Evolutionary conservation across 2,329 filamentous ascomycete genomes (phyloP).

Genomic region (Aspergillus calidoustus): DNA sequence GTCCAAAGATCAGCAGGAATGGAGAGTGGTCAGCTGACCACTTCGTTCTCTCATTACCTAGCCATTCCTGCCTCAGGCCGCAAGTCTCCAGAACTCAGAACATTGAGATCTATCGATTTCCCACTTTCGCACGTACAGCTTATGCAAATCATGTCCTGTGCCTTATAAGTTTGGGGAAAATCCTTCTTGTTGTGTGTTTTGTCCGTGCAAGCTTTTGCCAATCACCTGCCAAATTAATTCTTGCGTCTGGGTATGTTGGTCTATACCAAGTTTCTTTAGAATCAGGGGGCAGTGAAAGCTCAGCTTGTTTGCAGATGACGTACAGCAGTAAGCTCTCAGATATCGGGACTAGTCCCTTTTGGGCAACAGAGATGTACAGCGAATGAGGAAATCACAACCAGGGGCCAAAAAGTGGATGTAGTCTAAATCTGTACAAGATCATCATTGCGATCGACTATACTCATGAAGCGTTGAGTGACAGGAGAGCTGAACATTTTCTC

Average conservation of each 20-base stretch:
- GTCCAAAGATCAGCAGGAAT: too few relatives aligned
- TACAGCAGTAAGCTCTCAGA: background rate
- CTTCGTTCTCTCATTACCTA: too few relatives aligned
- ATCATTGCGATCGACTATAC: background rate
- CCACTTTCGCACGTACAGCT: too few relatives aligned
- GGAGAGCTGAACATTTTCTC: background rate
- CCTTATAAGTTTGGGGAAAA: too few relatives aligned
- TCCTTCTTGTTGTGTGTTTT: background rate
- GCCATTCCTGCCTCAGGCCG: too few relatives aligned
- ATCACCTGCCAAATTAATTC: background rate
- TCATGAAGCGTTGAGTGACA: background rate
- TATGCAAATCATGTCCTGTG: too few relatives aligned
- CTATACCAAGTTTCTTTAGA: background rate
- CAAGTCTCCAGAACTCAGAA: too few relatives aligned
- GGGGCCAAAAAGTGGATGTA: background rate
- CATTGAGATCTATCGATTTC: too few relatives aligned
- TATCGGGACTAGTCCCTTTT: background rate
- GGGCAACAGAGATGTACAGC: background rate
- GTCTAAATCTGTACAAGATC: background rate
- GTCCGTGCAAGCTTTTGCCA: background rate
- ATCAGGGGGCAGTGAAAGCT: background rate
- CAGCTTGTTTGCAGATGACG: background rate
- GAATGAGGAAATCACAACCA: background rate
- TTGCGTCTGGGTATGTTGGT: background rate
- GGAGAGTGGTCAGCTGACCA: too few relatives aligned